phyloP scores from a whole-genome alignment of 2,329 filamentous ascomycete species.

The Alternaria solani region DNA sequence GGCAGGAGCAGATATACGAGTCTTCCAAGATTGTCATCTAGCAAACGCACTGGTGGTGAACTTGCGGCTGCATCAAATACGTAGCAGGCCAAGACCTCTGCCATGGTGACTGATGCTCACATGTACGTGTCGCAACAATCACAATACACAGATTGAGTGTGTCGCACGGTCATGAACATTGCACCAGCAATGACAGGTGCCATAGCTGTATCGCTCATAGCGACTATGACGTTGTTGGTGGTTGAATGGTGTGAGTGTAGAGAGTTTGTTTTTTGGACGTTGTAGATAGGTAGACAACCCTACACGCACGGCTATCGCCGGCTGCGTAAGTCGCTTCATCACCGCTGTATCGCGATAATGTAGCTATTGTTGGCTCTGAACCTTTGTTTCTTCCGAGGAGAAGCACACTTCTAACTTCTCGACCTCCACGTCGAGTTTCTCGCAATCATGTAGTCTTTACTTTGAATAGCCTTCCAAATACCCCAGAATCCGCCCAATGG shows the following conservation, averaged over 20 bases:
- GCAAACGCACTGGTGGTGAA: neutral
- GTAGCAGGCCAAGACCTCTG: neutral
- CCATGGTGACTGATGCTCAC: neutral
- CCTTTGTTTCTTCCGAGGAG: neutral
- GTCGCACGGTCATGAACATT: neutral
- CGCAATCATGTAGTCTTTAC: conserved; percentile 48
- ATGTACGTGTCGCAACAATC: neutral
- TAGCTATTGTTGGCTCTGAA: neutral
- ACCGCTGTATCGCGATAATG: neutral
- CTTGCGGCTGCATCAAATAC: neutral
- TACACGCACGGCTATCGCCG: neutral
- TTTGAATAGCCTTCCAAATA: conserved; percentile 50
- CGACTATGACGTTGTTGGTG: neutral
- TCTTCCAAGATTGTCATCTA: neutral
- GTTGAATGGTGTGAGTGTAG: neutral
- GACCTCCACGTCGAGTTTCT: conserved; percentile 47
- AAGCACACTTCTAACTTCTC: conserved; percentile 5
- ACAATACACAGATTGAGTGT: neutral
- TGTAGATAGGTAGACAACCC: neutral
- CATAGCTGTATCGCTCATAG: neutral
- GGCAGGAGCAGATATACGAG: neutral
- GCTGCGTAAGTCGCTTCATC: neutral
- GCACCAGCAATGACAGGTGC: neutral
- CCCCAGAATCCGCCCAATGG: conserved; percentile 51
- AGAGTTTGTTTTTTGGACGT: neutral